Base-by-base conservation (phyloP, 345 rosid genomes). In the Bruguiera gymnorhiza region DNA sequence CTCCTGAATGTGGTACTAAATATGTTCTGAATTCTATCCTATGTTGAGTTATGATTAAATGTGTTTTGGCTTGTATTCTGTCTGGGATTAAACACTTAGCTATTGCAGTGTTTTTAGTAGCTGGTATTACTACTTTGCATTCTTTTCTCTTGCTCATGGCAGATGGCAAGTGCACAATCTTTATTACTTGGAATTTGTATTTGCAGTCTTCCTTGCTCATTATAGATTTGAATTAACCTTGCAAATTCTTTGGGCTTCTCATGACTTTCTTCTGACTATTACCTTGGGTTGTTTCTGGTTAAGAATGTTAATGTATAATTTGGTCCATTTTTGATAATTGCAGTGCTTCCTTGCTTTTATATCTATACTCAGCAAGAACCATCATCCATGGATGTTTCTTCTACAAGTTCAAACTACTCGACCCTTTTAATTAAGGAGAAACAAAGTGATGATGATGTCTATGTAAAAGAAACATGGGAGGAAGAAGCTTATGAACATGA, bases 261-360 rank as follows among this genome's bases (percentile, higher is more conserved):
- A 24, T 46, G 15, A 50, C 30, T 66, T 62, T 39, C 19, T 19
- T 65, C 27, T 26, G 39, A 67, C 56, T 67, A 2, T 20, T 58
- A 43, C 19, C 29, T 9, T 1, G 3, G 54, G 6, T 29, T 50
- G 52, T 62, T 32, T 11, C 1, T 56, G 4, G 36, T 5, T 48
- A 21, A 43, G 50, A 43, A 43, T 46, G 15, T 30, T 61, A 18
- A 30, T 32, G 8, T 55, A 61, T 39, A 43, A 8, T 50, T 53
- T 36, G 21, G 52, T 39, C 66, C 24, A 24, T 56, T 13, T 79
- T 73, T 72, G 69, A 51, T 67, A 29, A 61, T 79, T 77, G 78
- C 85, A 71, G 96, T 84, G 73, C 67, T 90, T 81, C 97, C 97
- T 24, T 95, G 99, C 83, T 95, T 95, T 77, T 92, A 95, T 77